Conservation (phyloP, 768 basidiomycete genomes). For the Boletus rex-veris region DNA sequence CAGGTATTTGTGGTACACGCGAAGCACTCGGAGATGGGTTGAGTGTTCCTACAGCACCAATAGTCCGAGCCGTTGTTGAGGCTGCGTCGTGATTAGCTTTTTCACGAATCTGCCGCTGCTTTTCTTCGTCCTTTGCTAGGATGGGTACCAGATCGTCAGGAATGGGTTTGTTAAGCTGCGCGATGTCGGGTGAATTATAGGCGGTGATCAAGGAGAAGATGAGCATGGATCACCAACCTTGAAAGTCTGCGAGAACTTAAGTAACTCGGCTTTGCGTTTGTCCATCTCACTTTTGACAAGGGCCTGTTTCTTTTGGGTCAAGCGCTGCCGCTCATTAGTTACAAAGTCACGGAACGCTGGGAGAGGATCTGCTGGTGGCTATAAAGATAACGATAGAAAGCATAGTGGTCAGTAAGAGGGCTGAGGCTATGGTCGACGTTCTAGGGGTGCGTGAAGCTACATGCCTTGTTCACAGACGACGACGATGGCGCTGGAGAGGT, state of each 20-base stretch:
- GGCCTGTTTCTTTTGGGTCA: constrained; percentile 88
- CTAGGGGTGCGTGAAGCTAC: constrained; percentile 2
- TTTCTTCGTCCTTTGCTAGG: constrained; percentile 90
- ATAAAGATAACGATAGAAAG: constrained; percentile 7
- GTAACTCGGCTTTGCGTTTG: constrained; percentile 86
- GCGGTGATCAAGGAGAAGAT: not conserved
- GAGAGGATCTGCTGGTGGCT: constrained; percentile 73
- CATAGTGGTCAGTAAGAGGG: constrained; percentile 4
- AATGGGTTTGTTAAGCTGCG: constrained; percentile 88
- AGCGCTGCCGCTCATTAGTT: constrained; percentile 81
- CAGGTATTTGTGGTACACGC: constrained; percentile 34
- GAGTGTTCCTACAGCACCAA: constrained; percentile 47
- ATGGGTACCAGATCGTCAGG: constrained; percentile 93
- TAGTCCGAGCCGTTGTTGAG: constrained; percentile 64
- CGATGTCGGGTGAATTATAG: not conserved
- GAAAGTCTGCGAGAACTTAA: constrained; percentile 92
- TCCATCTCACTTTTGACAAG: constrained; percentile 92
- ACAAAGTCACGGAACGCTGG: constrained; percentile 92
- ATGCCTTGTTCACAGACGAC: constrained; percentile 50
- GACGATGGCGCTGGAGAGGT: constrained; percentile 60
- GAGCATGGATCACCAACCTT: constrained; percentile 56
- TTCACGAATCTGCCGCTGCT: constrained; percentile 78
- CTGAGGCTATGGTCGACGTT: not conserved
- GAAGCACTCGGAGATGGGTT: constrained; percentile 47
- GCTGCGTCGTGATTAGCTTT: constrained; percentile 68